phyloP scores from a whole-genome alignment of 257 asterid genomes.

The Dorcoceras hygrometricum region DNA sequence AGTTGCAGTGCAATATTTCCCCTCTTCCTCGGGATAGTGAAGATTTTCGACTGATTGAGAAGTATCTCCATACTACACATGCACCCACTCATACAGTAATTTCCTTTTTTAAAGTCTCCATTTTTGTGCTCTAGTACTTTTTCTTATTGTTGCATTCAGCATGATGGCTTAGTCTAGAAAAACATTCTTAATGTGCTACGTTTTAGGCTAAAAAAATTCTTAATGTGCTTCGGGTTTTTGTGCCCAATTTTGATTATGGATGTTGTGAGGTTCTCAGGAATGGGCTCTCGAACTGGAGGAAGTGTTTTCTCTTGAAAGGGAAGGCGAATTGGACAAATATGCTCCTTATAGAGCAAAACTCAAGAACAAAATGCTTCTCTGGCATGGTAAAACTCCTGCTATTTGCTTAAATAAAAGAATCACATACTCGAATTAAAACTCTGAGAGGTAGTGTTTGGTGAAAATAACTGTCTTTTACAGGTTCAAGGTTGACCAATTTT shows the following conservation, averaged over 20 bases:
- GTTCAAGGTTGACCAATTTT: slow-evolving; percentile 90
- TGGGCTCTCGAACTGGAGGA: slow-evolving; percentile 96
- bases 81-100: slow-evolving; percentile 96
- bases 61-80: slow-evolving; percentile 82
- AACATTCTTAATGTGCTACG: not conserved
- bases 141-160: not conserved
- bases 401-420: not conserved
- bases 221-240: not conserved
- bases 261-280: slow-evolving; percentile 44
- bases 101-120: slow-evolving; percentile 22
- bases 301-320: slow-evolving; percentile 81
- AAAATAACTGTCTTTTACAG: slow-evolving; percentile 38
- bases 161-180: not conserved
- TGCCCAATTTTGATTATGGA: not conserved
- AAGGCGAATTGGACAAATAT: slow-evolving; percentile 80
- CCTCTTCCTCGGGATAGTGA: slow-evolving; percentile 81
- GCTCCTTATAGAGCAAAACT: slow-evolving; percentile 70
- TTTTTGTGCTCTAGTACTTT: slow-evolving; percentile 5
- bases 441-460: slow-evolving; percentile 2
- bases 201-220: not conserved
- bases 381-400: slow-evolving; percentile 74
- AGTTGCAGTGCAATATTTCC: slow-evolving; percentile 65
- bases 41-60: slow-evolving; percentile 71
- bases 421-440: not conserved
- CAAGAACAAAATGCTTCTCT: slow-evolving; percentile 88